Evolutionary conservation across 2,329 filamentous ascomycete genomes (phyloP), one percentile per base, ranked within the genome.

Genomic region (Neoascochyta sp.): DNA sequence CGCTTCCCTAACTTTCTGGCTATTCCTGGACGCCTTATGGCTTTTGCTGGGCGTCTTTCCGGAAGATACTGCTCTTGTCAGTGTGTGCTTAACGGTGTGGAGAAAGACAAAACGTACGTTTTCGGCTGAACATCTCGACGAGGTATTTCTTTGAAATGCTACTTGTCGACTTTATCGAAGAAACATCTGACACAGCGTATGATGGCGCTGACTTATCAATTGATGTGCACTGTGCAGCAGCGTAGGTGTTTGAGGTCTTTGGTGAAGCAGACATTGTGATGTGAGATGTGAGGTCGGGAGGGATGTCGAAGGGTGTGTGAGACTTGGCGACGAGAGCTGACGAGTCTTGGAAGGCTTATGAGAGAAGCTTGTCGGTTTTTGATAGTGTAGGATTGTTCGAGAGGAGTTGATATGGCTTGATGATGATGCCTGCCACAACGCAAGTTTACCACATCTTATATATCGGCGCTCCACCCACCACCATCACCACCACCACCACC

Each of bases 81-180:
- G n/a, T 8, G 12, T 15, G 8, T 16, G 26, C 3, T 15, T 5
- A 3, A 4, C 7, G 9, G 11, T 6, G 3, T 13, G n/a, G 14
- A 21, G 11, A 25, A 12, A 16, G 7, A 17, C 9, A 17, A 11
- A 9, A 33, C 36, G 17, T 22, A 49, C 48, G 16, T 13, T 41
- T 44, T 5, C 34, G 24, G 14, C 22, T 27, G 30, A 49, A 41
- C 13, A 45, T 24, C 13, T 37, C 34, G 2, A 26, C 13, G 6
- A 52, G 27, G 12, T 41, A 34, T 11, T 37, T 45, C 31, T 50
- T 49, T 8, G 36, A 33, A 4, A 39, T 43, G 9, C 39, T 45
- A 4, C 37, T 39, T 16, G 13, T 35, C 9, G 39, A 45, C 11
- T 24, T 16, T 3, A 39, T 10, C 0, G 43, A 51, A 4, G 34